Conservation (phyloP, 2,329 filamentous ascomycete genomes). For the Elsinoe fawcettii region DNA sequence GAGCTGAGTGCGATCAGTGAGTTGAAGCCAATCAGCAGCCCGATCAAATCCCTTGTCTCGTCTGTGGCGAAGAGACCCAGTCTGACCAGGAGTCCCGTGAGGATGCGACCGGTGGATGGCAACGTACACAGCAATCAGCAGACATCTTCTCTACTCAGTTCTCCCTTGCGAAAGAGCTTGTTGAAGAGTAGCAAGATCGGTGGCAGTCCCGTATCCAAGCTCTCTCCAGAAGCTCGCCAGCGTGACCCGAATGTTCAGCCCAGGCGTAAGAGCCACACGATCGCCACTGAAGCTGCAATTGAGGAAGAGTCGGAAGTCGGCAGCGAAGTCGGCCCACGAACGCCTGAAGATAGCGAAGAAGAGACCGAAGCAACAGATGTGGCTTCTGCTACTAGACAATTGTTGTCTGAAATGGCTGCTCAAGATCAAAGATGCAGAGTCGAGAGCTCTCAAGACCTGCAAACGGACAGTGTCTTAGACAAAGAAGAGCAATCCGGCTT, state of each 20-base stretch:
- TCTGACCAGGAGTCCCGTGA: constrained; percentile 14
- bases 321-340: constrained; percentile 13
- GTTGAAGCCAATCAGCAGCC: constrained; percentile 20
- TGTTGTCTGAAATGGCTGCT: constrained; percentile 22
- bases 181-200: constrained; percentile 22
- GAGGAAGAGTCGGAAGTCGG: constrained; percentile 15
- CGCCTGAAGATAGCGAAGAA: neutral
- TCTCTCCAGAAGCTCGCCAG: neutral
- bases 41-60: constrained; percentile 18
- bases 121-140: constrained; percentile 17
- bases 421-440: constrained; percentile 11
- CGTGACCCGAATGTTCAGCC: neutral
- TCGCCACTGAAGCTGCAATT: neutral
- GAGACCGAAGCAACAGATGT: constrained; percentile 18
- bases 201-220: constrained; percentile 11
- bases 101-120: constrained; percentile 16
- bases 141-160: constrained; percentile 17
- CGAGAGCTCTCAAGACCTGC: neutral
- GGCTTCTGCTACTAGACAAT: constrained; percentile 25
- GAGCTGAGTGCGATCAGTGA: constrained; percentile 17
- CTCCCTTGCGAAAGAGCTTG: constrained; percentile 24
- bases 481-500: neutral
- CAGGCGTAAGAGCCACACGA: neutral
- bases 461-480: neutral
- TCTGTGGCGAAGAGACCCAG: neutral